Conservation (phyloP, 257 asterid genomes). For the Osmanthus fragrans region DNA sequence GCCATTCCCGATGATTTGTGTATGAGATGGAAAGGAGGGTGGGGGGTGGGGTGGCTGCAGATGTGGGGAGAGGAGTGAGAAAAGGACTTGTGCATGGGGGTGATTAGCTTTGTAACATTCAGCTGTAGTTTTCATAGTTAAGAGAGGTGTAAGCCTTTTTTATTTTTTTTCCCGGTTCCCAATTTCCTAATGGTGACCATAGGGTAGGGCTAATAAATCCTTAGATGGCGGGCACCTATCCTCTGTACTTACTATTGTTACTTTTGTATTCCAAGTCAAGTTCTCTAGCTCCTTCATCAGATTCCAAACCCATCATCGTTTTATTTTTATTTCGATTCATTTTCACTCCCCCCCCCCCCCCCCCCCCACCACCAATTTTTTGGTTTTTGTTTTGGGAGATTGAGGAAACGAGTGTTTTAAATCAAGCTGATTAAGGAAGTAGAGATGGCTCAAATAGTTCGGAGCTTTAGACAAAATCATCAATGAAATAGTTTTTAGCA, state of each 20-base stretch:
- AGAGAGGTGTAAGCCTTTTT: constrained; percentile 29
- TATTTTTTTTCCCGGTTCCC: constrained; percentile 33
- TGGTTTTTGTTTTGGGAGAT: not conserved
- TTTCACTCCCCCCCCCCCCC: too few relatives aligned
- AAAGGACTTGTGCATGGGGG: constrained; percentile 84
- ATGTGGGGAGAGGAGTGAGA: constrained; percentile 75
- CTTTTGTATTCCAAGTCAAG: constrained; percentile 27
- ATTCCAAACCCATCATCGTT: not conserved
- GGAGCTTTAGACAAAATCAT: too few relatives aligned
- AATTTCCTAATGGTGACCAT: constrained; percentile 13
- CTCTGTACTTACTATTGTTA: constrained; percentile 46
- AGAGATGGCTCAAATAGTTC: too few relatives aligned
- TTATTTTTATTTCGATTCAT: not conserved
- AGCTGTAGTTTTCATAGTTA: constrained; percentile 85
- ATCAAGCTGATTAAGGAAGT: not conserved
- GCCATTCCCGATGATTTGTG: constrained; percentile 62
- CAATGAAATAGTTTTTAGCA: too few relatives aligned
- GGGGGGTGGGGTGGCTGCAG: constrained; percentile 60
- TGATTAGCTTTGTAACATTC: constrained; percentile 80
- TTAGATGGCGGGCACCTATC: constrained; percentile 83
- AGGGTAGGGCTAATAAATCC: constrained; percentile 49
- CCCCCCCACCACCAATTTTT: not conserved
- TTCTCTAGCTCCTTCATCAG: constrained; percentile 22
- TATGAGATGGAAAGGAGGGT: too few relatives aligned
- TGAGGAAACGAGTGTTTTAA: not conserved